A percentile compares a stretch with the other conserved stretches of the same genome.
These are phyloP conservation scores for Amoebophrya sp. DNA, from an alignment of 169 alveolate genomes.

Conservation along the genomic window DNA sequence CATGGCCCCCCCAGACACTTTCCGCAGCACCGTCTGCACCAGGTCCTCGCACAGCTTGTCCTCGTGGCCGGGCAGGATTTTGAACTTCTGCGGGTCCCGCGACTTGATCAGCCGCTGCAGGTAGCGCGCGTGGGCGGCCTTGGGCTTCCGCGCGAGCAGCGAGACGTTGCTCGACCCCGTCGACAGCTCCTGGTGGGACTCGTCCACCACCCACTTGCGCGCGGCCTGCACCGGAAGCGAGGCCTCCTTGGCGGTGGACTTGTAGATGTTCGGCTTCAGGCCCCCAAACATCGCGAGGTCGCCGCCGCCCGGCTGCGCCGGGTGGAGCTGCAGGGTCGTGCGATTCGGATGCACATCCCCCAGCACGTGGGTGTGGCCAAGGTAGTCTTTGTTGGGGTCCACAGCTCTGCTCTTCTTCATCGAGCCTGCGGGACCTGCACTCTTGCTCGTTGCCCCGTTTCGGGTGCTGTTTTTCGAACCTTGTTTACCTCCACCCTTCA, in stretches of 20 bases:
- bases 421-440: too few species aligned
- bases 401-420: too few species aligned
- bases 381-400: too few species aligned
- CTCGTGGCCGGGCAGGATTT: not conserved
- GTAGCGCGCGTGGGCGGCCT: too few species aligned
- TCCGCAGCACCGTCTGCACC: not conserved
- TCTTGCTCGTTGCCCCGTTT: too few species aligned
- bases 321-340: not conserved
- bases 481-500: too few species aligned
- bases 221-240: not conserved
- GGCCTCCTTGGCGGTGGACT: not conserved
- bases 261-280: not conserved
- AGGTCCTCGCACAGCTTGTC: not conserved
- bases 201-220: not conserved
- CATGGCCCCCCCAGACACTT: too few species aligned
- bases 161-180: not conserved
- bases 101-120: too few species aligned
- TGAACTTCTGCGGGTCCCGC: not conserved
- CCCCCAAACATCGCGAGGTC: not conserved
- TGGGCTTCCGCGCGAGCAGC: too few species aligned
- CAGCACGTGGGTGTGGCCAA: not conserved
- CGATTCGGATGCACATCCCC: not conserved
- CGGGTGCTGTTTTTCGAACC: too few species aligned
- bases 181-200: not conserved
- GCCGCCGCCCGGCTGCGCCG: not conserved